phyloP scores from a whole-genome alignment of 192 early-diverging fungal genomes.

The Lunasporangiospora selenospora region DNA sequence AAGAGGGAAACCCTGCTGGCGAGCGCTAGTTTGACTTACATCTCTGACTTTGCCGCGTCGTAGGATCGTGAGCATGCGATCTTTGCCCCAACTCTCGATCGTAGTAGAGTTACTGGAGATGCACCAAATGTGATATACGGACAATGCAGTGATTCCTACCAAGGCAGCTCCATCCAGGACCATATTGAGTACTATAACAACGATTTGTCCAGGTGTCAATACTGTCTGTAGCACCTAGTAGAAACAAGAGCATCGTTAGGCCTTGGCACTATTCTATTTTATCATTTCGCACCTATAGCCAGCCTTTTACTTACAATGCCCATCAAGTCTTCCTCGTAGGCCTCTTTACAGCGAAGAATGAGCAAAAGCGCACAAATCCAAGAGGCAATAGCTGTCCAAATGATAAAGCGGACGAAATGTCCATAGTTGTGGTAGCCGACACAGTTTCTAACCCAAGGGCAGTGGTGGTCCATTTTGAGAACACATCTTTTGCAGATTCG shows the following conservation, averaged over 20 bases:
- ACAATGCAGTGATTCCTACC: slow-evolving; percentile 72
- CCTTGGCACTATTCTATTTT: no score
- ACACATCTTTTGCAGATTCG: slow-evolving; percentile 77
- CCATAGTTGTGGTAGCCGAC: slow-evolving; percentile 76
- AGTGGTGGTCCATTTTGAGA: slow-evolving; percentile 89
- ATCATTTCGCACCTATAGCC: no score
- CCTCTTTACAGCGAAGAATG: slow-evolving; percentile 27
- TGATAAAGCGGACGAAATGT: slow-evolving; percentile 84
- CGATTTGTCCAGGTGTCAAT: slow-evolving; percentile 69
- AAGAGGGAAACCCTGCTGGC: neutral
- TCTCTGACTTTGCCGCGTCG: slow-evolving; percentile 61
- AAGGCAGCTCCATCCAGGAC: slow-evolving; percentile 75
- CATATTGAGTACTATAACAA: slow-evolving; percentile 80
- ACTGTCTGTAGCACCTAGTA: slow-evolving; percentile 18
- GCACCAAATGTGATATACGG: slow-evolving; percentile 76
- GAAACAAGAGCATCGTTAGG: no score
- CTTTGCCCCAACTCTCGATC: slow-evolving; percentile 85
- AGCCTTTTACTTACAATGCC: slow-evolving; percentile 19
- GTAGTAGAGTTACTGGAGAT: slow-evolving; percentile 77
- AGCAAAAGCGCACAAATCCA: slow-evolving; percentile 47
- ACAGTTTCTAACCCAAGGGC: slow-evolving; percentile 93
- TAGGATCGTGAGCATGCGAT: slow-evolving; percentile 67
- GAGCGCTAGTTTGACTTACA: slow-evolving; percentile 23
- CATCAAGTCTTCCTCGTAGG: slow-evolving; percentile 33
- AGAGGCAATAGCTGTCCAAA: slow-evolving; percentile 64